Conservation (phyloP, 1,284 basidiomycete species). For the Cutaneotrichosporon cutaneum region DNA sequence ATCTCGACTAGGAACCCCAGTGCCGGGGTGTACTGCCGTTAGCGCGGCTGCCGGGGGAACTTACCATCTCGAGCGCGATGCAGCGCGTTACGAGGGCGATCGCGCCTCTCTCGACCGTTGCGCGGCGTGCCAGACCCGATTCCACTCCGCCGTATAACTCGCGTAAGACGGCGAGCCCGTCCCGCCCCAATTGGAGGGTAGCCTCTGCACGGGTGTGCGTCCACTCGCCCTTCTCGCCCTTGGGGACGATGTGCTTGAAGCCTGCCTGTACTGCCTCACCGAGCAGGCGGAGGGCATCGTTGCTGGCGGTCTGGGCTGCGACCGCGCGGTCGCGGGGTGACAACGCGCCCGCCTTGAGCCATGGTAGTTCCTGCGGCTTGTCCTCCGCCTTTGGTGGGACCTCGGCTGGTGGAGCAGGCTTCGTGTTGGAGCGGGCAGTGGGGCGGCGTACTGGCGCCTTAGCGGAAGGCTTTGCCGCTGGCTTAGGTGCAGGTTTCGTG, state of each 20-base stretch:
- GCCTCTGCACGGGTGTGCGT: constrained; percentile 4
- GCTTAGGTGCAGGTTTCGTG: background rate
- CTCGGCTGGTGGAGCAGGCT: background rate
- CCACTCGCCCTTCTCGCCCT: constrained; percentile 5
- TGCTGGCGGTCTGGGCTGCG: constrained; percentile 18
- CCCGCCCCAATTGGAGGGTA: constrained; percentile 12
- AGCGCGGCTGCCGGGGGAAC: constrained; percentile 11
- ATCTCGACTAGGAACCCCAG: constrained; percentile 27
- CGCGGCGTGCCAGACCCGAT: constrained; percentile 21
- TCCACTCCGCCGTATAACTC: constrained; percentile 22
- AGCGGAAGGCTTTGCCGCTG: background rate
- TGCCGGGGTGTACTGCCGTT: constrained; percentile 26
- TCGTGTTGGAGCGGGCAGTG: background rate
- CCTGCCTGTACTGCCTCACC: constrained; percentile 11
- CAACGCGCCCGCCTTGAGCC: constrained; percentile 10
- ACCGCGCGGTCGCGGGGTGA: constrained; percentile 18
- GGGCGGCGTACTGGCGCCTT: background rate
- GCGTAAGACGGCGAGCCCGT: constrained; percentile 29
- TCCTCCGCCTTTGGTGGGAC: background rate
- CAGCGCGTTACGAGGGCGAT: constrained; percentile 27
- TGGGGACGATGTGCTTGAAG: constrained; percentile 10
- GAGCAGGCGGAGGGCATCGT: constrained; percentile 9
- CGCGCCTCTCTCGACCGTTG: constrained; percentile 36
- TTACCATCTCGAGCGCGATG: constrained; percentile 36
- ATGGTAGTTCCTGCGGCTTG: constrained; percentile 18